Evolutionary conservation across 805 yeast species (phyloP).

Genomic region (Nadsonia fulvescens): DNA sequence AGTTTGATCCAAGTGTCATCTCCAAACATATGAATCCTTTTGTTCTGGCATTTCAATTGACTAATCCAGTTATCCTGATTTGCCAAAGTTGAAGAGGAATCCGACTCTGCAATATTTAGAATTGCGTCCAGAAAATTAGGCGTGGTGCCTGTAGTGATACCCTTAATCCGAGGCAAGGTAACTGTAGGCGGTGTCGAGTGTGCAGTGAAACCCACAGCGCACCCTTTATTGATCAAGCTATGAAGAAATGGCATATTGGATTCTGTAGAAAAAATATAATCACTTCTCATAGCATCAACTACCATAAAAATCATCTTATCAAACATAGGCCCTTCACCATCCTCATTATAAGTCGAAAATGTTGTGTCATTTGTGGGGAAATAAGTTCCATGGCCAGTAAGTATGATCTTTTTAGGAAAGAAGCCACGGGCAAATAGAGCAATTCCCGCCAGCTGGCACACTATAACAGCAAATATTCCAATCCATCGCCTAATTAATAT

Average conservation of each 20-base stretch:
- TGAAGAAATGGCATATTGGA: constrained; percentile 61
- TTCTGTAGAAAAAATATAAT: constrained; percentile 44
- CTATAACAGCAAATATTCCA: constrained; percentile 7
- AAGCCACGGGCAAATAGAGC: constrained; percentile 62
- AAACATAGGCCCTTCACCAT: constrained; percentile 28
- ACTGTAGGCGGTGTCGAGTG: constrained; percentile 93
- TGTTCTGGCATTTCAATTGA: constrained; percentile 32
- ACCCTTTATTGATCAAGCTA: constrained; percentile 37
- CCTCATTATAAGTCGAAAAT: constrained; percentile 9
- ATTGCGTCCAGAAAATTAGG: constrained; percentile 92
- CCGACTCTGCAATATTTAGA: constrained; percentile 82
- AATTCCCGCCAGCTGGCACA: constrained; percentile 34
- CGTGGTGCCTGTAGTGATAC: constrained; percentile 85
- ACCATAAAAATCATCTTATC: constrained; percentile 63
- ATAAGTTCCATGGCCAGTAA: constrained; percentile 36
- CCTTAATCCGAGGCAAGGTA: constrained; percentile 83
- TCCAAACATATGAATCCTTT: constrained; percentile 67
- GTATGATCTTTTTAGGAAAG: constrained; percentile 72
- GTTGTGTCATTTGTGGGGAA: constrained; percentile 7
- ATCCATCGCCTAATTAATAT: no score
- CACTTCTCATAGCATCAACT: constrained; percentile 84
- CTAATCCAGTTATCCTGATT: constrained; percentile 77
- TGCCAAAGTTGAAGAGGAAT: constrained; percentile 46
- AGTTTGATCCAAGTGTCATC: constrained; percentile 96
- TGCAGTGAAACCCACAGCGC: constrained; percentile 80